Conservation (phyloP, 805 yeast species). For the Starmerella bombicola region DNA sequence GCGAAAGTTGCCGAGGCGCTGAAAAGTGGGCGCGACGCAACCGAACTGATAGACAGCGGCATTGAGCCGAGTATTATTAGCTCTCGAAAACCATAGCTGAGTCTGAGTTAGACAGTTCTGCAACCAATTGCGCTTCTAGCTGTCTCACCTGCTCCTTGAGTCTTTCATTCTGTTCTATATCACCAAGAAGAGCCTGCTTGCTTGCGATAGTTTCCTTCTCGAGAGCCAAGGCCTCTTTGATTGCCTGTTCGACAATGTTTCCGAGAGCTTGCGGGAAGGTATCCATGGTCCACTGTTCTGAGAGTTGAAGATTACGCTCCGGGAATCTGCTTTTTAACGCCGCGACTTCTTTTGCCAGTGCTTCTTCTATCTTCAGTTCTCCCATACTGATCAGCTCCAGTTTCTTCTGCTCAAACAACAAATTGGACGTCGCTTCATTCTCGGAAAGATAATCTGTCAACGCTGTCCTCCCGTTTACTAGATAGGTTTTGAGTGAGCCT, state of each 20-base stretch:
- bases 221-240: not conserved
- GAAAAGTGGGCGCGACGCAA: constrained; percentile 3
- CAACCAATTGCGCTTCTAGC: not conserved
- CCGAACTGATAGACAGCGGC: not conserved
- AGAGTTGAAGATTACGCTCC: not conserved
- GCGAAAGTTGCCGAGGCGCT: constrained; percentile 1
- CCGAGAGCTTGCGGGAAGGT: not conserved
- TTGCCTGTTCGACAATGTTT: not conserved
- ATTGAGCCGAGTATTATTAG: not conserved
- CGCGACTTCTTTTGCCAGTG: not conserved
- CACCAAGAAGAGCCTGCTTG: not conserved
- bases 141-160: not conserved
- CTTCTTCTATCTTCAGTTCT: not conserved
- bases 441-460: not conserved
- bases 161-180: not conserved
- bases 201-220: not conserved
- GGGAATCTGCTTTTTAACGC: not conserved
- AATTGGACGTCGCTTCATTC: not conserved
- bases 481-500: not conserved
- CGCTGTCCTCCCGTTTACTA: not conserved
- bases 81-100: no score
- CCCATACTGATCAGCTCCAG: not conserved
- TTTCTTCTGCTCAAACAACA: not conserved
- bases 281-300: not conserved
- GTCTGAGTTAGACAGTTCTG: no score